Conservation (phyloP, 768 basidiomycete genomes). For the Punctularia strigosozonata region DNA sequence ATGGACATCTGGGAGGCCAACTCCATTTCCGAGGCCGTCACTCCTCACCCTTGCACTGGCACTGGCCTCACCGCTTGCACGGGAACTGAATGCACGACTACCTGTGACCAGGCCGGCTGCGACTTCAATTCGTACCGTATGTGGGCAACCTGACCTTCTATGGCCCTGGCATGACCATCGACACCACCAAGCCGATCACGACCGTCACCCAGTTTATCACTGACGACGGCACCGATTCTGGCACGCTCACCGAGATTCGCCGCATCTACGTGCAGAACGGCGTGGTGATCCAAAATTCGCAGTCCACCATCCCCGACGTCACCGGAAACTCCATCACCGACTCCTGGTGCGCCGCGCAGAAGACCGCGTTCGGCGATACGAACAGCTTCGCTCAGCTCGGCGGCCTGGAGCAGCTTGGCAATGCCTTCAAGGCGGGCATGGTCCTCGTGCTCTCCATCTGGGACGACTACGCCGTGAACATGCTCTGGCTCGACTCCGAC, state of each 20-base stretch:
- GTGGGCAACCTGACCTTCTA: constrained; percentile 35
- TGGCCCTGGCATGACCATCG: constrained; percentile 34
- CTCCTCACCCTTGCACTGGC: constrained; percentile 26
- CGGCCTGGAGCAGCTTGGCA: constrained; percentile 17
- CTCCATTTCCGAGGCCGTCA: constrained; percentile 36
- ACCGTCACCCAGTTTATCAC: constrained; percentile 46
- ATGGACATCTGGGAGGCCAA: too few relatives aligned
- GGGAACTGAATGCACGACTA: constrained; percentile 30
- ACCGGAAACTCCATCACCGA: constrained; percentile 35
- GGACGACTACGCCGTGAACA: constrained; percentile 42
- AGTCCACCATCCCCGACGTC: constrained; percentile 32
- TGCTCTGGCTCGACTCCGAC: constrained; percentile 47
- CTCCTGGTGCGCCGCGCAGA: constrained; percentile 33
- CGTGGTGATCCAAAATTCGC: constrained; percentile 38
- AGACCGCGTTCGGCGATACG: constrained; percentile 30
- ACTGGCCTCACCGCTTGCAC: constrained; percentile 27
- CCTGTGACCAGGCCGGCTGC: constrained; percentile 44
- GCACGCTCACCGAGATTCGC: constrained; percentile 20
- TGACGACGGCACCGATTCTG: constrained; percentile 42
- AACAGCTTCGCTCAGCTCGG: constrained; percentile 19
- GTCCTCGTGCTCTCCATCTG: constrained; percentile 38
- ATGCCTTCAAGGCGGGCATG: constrained; percentile 26
- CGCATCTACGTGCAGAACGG: constrained; percentile 43
- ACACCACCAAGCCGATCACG: constrained; percentile 39
- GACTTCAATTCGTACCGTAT: constrained; percentile 55